Evolutionary conservation across 345 rosid species (phyloP).

Genomic region (Laguncularia racemosa): DNA sequence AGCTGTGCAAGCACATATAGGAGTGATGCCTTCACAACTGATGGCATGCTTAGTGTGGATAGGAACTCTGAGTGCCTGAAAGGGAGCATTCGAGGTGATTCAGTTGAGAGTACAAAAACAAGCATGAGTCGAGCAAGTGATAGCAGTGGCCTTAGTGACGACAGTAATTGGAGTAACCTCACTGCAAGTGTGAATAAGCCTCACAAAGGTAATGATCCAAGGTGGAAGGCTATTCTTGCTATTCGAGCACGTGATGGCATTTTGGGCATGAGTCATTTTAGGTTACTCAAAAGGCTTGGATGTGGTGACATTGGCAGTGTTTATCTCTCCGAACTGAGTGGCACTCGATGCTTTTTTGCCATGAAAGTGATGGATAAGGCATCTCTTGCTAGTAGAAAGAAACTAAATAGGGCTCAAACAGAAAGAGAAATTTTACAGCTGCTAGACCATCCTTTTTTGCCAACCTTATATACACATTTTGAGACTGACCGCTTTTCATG

Average conservation of each 20-base stretch:
- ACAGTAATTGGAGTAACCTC: slow-evolving; percentile 92
- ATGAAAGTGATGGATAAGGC: slow-evolving; percentile 99
- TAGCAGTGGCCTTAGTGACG: slow-evolving; percentile 87
- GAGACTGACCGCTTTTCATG: slow-evolving; percentile 96
- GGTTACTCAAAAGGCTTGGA: slow-evolving; percentile 85
- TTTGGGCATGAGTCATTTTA: slow-evolving; percentile 92
- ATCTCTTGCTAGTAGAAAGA: slow-evolving; percentile 90
- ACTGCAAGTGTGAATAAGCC: slow-evolving; percentile 89
- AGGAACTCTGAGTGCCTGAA: slow-evolving; percentile 59
- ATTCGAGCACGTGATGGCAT: slow-evolving; percentile 79
- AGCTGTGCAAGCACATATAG: slow-evolving; percentile 53
- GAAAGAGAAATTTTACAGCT: slow-evolving; percentile 96
- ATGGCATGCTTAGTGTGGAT: slow-evolving; percentile 67
- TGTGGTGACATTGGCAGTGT: slow-evolving; percentile 99
- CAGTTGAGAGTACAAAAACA: slow-evolving; percentile 78
- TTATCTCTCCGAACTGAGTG: slow-evolving; percentile 86
- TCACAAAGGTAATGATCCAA: slow-evolving; percentile 94
- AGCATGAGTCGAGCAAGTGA: slow-evolving; percentile 79
- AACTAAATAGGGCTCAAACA: slow-evolving; percentile 89
- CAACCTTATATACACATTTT: slow-evolving; percentile 88
- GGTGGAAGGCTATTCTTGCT: slow-evolving; percentile 95
- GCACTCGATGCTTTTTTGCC: slow-evolving; percentile 86
- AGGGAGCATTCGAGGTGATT: slow-evolving; percentile 64
- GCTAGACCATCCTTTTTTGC: slow-evolving; percentile 94
- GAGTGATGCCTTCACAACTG: slow-evolving; percentile 64